phyloP scores from a whole-genome alignment of 352 stramenopile species.

The Globisporangium sylvaticum region DNA sequence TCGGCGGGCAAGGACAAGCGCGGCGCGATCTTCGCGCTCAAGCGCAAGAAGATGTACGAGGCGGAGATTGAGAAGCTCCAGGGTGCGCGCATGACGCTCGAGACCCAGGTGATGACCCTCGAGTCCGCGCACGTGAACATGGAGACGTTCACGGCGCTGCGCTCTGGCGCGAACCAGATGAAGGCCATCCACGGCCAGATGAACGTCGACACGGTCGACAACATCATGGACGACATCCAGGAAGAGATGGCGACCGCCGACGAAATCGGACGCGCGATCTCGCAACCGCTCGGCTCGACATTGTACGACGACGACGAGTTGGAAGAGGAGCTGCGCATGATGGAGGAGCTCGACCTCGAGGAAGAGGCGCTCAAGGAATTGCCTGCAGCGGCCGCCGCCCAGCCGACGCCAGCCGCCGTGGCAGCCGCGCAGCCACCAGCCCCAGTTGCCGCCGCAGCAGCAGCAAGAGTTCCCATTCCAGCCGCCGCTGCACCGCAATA shows the following conservation, averaged over 20 bases:
- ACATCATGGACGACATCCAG: slow-evolving; percentile 98
- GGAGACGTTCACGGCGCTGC: slow-evolving; percentile 95
- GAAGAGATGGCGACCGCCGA: slow-evolving; percentile 95
- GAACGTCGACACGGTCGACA: slow-evolving; percentile 96
- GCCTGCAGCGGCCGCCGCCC: slow-evolving; percentile 13
- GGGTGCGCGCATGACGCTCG: slow-evolving; percentile 95
- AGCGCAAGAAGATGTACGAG: slow-evolving; percentile 99
- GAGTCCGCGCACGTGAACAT: slow-evolving; percentile 94
- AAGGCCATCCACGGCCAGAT: slow-evolving; percentile 94
- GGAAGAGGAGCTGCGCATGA: slow-evolving; percentile 90
- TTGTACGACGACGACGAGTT: slow-evolving; percentile 94
- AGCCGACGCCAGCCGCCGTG: slow-evolving; percentile 21
- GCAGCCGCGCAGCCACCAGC: slow-evolving; percentile 16
- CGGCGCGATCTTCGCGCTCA: slow-evolving; percentile 96
- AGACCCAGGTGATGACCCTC: slow-evolving; percentile 91
- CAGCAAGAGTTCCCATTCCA: slow-evolving; percentile 17
- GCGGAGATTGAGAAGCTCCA: slow-evolving; percentile 97
- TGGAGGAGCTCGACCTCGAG: slow-evolving; percentile 92
- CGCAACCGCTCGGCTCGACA: slow-evolving; percentile 90
- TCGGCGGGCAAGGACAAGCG: slow-evolving; percentile 96
- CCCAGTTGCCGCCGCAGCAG: slow-evolving; percentile 16
- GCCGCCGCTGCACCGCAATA: slow-evolving; percentile 36
- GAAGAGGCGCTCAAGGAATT: slow-evolving; percentile 67
- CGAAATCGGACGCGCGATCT: slow-evolving; percentile 93
- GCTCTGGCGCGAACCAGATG: slow-evolving; percentile 91